Base-by-base conservation (phyloP, 208 protist genomes). In the Paratrypanosoma confusum region DNA sequence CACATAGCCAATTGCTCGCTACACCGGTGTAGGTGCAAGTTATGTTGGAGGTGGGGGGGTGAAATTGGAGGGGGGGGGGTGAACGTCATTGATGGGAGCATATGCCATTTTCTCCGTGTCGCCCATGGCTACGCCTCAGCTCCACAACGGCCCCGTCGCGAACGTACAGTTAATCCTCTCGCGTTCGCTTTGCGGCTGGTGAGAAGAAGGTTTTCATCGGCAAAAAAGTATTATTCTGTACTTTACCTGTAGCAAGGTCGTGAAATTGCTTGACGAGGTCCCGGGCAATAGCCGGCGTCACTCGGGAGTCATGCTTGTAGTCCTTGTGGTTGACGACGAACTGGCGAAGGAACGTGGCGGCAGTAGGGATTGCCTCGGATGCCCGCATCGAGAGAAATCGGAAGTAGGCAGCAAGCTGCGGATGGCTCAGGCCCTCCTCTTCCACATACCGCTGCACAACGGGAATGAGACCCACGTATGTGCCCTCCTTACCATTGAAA, bases 221-320 rank as follows among this genome's bases (percentile, higher is more conserved):
- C 18, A 88, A 42, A 50, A 84, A 85, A 11, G 21, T 21, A 6
- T 79, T 55, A 20, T 88, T 75, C 13, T 34, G 44, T 13, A 69
- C 47, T 33, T 62, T 24, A 2, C 58, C 65, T 0, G 46, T 24
- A 1, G 82, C 71, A 1, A 92, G 51, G 49, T 62, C 62, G 46
- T 80, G 76, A 14, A 85, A 54, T 41, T 82, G 83, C 37, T 52
- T 18, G 16, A 76, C 63, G 14, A 95, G 39, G 65, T 98, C 95
- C 41, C 81, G 71, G 25, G 75, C 76, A 42, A 98, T 97, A 8
- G 64, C 46, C 22, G 86, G 57, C 4, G 65, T 86, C 18, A 99
- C 71, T 6, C 93, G 67, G 0, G 92, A 97, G 77, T 99, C 96
- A 7, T 96, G 56, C 27, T 91, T 74, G 65, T 99, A 99, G 22